phyloP scores from a whole-genome alignment of 148 eudicot genomes.

The Spergularia marina region DNA sequence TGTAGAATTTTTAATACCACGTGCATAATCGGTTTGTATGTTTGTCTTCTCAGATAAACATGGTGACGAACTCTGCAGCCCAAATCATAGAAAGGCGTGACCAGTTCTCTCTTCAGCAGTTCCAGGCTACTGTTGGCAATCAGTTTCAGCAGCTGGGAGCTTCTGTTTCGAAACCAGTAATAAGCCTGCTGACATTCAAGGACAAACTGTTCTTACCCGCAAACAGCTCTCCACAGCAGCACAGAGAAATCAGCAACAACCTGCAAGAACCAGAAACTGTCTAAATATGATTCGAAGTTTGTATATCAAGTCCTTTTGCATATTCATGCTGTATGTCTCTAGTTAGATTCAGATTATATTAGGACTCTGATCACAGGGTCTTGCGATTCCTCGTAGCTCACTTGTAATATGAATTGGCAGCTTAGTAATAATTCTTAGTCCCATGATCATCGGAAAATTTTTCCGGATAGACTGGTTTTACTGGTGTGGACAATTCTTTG shows the following conservation, averaged over 20 bases:
- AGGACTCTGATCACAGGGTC: neutral
- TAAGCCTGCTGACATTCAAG: conserved; percentile 18
- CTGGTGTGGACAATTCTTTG: too few relatives aligned
- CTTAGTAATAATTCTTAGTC: neutral
- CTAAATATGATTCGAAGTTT: conserved; percentile 1
- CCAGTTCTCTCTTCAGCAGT: conserved; percentile 37
- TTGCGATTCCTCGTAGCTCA: neutral
- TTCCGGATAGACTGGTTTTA: neutral
- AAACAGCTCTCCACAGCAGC: conserved; percentile 14
- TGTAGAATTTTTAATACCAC: neutral
- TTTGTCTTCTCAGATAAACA: conserved; percentile 38
- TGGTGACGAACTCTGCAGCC: conserved; percentile 37
- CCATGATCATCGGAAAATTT: neutral
- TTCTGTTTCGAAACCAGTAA: conserved; percentile 32
- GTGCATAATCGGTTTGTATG: neutral
- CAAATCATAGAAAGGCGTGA: conserved; percentile 47
- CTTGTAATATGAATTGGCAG: neutral
- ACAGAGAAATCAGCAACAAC: conserved; percentile 11
- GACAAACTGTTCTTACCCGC: conserved; percentile 16
- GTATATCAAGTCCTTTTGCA: neutral
- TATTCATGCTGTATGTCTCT: neutral
- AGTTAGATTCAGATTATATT: neutral
- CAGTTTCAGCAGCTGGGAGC: conserved; percentile 41
- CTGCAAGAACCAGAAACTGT: conserved; percentile 22
- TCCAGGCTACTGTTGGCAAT: conserved; percentile 35